These are phyloP conservation scores for Talaromyces ruber DNA, from an alignment of 495 filamentous ascomycete species.

Conservation along the genomic window DNA sequence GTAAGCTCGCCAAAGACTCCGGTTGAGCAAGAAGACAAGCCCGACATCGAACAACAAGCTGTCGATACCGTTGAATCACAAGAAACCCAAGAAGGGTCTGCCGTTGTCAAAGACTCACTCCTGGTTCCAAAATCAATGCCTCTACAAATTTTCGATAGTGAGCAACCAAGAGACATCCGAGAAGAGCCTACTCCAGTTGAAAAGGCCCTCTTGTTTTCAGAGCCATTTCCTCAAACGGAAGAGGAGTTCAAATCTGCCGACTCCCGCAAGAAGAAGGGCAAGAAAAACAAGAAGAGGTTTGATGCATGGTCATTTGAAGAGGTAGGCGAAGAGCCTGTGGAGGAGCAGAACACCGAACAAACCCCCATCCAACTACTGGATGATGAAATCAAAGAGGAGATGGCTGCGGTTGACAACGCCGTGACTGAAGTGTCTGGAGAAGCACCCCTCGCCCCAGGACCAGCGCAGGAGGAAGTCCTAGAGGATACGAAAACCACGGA, in stretches of 20 bases:
- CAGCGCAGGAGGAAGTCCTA: not conserved
- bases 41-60: not conserved
- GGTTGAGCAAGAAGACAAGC: not conserved
- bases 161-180: not conserved
- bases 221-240: not conserved
- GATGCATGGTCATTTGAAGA: slow-evolving; percentile 12
- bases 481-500: not conserved
- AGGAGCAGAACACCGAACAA: slow-evolving; percentile 12
- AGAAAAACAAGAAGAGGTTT: slow-evolving; percentile 15
- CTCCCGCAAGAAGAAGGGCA: slow-evolving; percentile 10
- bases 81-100: not conserved
- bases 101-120: not conserved
- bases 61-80: not conserved
- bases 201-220: not conserved
- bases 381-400: slow-evolving; percentile 21
- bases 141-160: not conserved
- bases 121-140: not conserved
- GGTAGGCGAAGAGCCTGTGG: slow-evolving; percentile 10
- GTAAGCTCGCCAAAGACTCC: not conserved
- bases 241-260: not conserved
- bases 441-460: not conserved
- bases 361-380: not conserved
- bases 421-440: slow-evolving; percentile 14
- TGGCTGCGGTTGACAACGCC: slow-evolving; percentile 12
- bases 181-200: not conserved